A percentile compares a stretch with the other conserved stretches of the same genome.
Evolutionary conservation across 805 yeast genomes (phyloP).

Genomic region (Schwanniomyces sp.): DNA sequence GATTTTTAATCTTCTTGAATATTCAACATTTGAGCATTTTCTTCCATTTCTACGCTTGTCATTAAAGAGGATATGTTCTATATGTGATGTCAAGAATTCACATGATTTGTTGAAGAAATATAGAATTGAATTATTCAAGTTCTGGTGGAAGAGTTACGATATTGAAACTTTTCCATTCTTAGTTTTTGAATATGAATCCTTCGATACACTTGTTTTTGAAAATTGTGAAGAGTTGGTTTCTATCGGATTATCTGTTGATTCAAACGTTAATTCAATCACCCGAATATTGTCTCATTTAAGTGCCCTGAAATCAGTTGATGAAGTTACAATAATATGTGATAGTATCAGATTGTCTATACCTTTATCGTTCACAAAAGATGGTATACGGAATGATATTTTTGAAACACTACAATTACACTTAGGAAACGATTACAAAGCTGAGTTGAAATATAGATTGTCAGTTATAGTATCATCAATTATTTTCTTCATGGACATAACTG

Average conservation of each 20-base stretch:
- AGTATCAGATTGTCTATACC: constrained; percentile 43
- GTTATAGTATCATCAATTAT: constrained; percentile 39
- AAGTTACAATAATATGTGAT: constrained; percentile 22
- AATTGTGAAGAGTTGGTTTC: constrained; percentile 42
- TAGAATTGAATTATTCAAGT: constrained; percentile 37
- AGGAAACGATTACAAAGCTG: constrained; percentile 18
- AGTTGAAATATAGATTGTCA: constrained; percentile 21
- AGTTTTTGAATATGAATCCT: constrained; percentile 35
- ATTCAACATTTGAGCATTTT: constrained; percentile 30
- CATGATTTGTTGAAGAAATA: constrained; percentile 26
- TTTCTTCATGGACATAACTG: constrained; percentile 38
- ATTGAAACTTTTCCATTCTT: constrained; percentile 39
- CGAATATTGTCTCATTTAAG: constrained; percentile 11
- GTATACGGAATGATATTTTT: constrained; percentile 34
- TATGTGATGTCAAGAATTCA: constrained; percentile 9
- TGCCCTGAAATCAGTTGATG: constrained; percentile 11
- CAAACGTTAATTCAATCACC: constrained; percentile 3
- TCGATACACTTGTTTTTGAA: constrained; percentile 26
- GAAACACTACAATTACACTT: constrained; percentile 11
- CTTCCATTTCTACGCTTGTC: constrained; percentile 26
- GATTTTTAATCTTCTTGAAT: constrained; percentile 43
- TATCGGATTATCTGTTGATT: constrained; percentile 17
- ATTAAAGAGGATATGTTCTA: constrained; percentile 20
- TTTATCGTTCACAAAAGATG: constrained; percentile 40
- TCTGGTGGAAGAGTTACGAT: constrained; percentile 41